Percentiles rank a stretch among this genome's conserved stretches.
Conservation (phyloP, 306 rosid genomes). For the Quercus mongolica region DNA sequence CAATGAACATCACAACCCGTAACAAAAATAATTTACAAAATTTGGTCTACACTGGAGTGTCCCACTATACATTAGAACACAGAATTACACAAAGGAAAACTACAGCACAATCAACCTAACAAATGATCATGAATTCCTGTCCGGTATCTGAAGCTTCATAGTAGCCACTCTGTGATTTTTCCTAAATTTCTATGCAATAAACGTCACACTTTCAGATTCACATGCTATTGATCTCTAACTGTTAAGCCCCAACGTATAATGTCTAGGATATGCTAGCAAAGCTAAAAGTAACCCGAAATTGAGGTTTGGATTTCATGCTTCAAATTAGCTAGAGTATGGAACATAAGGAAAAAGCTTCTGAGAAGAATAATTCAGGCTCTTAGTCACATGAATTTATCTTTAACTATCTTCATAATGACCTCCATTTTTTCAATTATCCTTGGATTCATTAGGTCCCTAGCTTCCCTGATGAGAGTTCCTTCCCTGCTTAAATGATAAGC, state of each 20-base stretch:
- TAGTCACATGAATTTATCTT: conserved; percentile 71
- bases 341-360: not conserved
- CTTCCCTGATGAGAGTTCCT: conserved; percentile 82
- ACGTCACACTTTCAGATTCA: not conserved
- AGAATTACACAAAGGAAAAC: not conserved
- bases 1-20: too few relatives aligned
- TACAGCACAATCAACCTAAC: not conserved
- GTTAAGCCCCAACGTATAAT: not conserved
- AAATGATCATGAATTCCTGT: not conserved
- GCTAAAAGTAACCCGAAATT: not conserved
- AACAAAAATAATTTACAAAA: not conserved
- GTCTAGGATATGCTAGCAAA: not conserved
- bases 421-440: conserved; percentile 65
- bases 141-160: not conserved
- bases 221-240: not conserved
- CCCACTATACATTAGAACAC: not conserved
- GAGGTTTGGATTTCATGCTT: not conserved
- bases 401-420: conserved; percentile 57
- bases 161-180: not conserved
- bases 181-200: not conserved
- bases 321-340: not conserved
- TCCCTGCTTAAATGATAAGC: conserved; percentile 78
- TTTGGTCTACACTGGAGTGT: not conserved
- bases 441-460: conserved; percentile 90
- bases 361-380: not conserved